Base-by-base conservation (phyloP, 2,329 filamentous ascomycete species). In the Pseudogymnoascus sp. region DNA sequence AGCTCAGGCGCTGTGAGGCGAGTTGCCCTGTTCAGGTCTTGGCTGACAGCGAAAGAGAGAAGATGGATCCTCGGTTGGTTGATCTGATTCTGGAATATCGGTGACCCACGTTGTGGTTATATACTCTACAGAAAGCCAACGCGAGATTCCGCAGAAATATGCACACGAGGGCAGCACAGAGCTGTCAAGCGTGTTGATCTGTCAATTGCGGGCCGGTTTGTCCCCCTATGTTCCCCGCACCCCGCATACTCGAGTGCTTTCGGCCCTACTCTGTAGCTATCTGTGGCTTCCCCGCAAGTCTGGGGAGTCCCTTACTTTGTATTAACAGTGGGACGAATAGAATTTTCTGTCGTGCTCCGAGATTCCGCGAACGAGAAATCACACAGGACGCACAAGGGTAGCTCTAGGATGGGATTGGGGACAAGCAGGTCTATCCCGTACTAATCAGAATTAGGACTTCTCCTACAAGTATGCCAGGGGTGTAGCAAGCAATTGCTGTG, bases 191-290 rank as follows among this genome's bases (percentile, higher is more conserved):
- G 29, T 18, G 48, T 55, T 55, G 48, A 55, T 55, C 48, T 33
- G 48, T 55, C 29, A 55, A 55, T 55, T 55, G 48, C 48, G 48
- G 48, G 10, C 29, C 48, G 48, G 48, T 55, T 55, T 31, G 45
- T 33, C n/a, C 48, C 48, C 48, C 48, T 55, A 18, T 55, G 21
- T 55, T 55, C 48, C 48, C 48, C 48, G 8, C 48, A 55, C 48
- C 29, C 48, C 48, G 48, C 48, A 55, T 55, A 55, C 48, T 55
- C 29, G 9, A 35, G 29, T 21, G n/a, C 48, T 55, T 55, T 55
- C 48, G 48, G 48, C 29, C 48, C 48, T 55, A 55, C 48, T 55
- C 15, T 55, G 3, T 33, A 21, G 9, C 9, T 55, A 7, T 9
- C 29, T 25, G 48, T 27, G 5, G 6, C 29, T 55, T 55, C 48